A percentile compares a stretch with the other conserved stretches of the same genome.
These are phyloP conservation scores for Hirsutella thompsonii DNA, from an alignment of 2,329 filamentous ascomycete genomes.

Conservation along the genomic window DNA sequence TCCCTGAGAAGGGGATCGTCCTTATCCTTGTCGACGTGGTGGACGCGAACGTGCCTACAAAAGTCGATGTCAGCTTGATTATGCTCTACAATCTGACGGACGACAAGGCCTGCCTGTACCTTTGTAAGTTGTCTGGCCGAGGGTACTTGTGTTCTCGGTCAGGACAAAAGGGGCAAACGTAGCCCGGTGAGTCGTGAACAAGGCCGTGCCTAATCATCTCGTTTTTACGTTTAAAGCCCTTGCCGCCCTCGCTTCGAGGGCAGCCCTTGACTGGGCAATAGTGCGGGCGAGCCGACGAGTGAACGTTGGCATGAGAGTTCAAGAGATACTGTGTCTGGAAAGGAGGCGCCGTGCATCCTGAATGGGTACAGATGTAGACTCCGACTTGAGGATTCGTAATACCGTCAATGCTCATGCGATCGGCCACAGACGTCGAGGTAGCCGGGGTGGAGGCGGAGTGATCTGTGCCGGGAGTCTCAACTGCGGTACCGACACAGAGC, in stretches of 20 bases:
- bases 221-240: conserved; percentile 60
- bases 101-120: conserved; percentile 38
- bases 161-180: conserved; percentile 91
- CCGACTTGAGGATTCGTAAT: conserved; percentile 39
- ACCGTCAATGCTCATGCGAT: conserved; percentile 46
- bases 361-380: conserved; percentile 42
- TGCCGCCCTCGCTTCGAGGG: conserved; percentile 48
- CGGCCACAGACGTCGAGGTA: conserved; percentile 25
- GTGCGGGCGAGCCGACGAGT: conserved; percentile 52
- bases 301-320: conserved; percentile 67
- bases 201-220: conserved; percentile 69
- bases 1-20: conserved; percentile 72
- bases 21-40: conserved; percentile 81
- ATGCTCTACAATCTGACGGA: too few species aligned
- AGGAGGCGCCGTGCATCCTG: conserved; percentile 56
- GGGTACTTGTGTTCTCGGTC: conserved; percentile 92
- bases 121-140: conserved; percentile 86
- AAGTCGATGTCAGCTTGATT: conserved; percentile 5
- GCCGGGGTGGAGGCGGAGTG: conserved; percentile 29
- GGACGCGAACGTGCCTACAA: conserved; percentile 75
- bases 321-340: conserved; percentile 69
- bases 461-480: conserved; percentile 33
- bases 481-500: conserved; percentile 28
- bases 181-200: conserved; percentile 88
- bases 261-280: conserved; percentile 52